Evolutionary conservation across 306 rosid genomes (phyloP), one percentile per base, ranked within the genome.

Genomic region (Pueraria montana): DNA sequence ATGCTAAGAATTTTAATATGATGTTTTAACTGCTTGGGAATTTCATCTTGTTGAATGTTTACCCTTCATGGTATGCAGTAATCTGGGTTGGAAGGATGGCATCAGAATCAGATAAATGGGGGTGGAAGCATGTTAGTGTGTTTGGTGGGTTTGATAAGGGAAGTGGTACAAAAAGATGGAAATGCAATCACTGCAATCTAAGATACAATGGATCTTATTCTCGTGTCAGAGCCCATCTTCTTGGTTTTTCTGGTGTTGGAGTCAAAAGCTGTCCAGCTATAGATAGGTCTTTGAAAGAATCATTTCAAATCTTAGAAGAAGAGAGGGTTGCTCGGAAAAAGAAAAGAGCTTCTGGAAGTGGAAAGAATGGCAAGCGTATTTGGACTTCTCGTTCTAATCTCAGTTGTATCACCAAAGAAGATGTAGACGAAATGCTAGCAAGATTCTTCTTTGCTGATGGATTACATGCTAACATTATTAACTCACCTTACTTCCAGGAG

Each of bases 91-190:
- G 69, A 74, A 87, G 62, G 52, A 87, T 89, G 94, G 84, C 84
- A 32, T 73, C 85, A 1, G 84, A 89, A 40, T 89, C 86, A 67
- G 92, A 91, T 69, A 91, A 87, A 81, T 89, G 92, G 91, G 89
- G 89, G 32, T 89, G 91, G 90, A 87, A 87, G 73, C 94, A 91
- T 67, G 94, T 89, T 24, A 86, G 87, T 81, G 86, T 89, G 79
- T 89, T 89, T 66, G 91, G 91, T 78, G 92, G 94, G 21, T 89
- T 91, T 76, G 94, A 91, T 84, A 91, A 89, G 83, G 92, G 91
- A 84, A 87, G 91, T 16, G 92, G 91, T 23, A 87, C 94, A 11
- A 89, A 89, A 76, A 63, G 84, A 83, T 91, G 94, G 92, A 91
- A 82, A 82, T 89, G 92, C 89, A 91, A 91, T 79, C 92, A 89